These are phyloP conservation scores for Aspergillus nanangensis DNA, from an alignment of 495 filamentous ascomycete genomes.

Conservation along the genomic window DNA sequence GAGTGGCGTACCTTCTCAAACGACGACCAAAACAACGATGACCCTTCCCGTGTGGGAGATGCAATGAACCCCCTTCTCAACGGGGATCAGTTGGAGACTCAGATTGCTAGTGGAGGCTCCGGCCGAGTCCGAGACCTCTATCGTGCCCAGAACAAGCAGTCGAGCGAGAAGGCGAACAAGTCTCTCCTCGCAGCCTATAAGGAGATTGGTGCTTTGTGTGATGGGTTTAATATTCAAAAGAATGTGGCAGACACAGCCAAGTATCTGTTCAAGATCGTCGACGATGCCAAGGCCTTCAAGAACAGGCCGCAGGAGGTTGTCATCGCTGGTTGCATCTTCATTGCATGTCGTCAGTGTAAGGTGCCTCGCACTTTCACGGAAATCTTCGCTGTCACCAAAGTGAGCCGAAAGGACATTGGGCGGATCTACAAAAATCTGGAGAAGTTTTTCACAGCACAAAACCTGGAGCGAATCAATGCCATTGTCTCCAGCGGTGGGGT, in stretches of 20 bases:
- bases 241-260: constrained; percentile 82
- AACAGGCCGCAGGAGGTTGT: constrained; percentile 92
- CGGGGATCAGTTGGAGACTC: constrained; percentile 87
- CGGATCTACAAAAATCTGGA: constrained; percentile 90
- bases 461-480: constrained; percentile 47
- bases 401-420: constrained; percentile 95
- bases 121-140: constrained; percentile 72
- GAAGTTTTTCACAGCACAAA: constrained; percentile 69
- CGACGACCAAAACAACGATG: constrained; percentile 92
- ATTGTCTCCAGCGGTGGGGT: constrained; percentile 44
- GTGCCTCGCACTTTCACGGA: constrained; percentile 89
- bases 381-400: constrained; percentile 86
- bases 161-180: constrained; percentile 84
- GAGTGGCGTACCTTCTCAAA: constrained; percentile 99
- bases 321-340: constrained; percentile 94
- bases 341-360: constrained; percentile 86
- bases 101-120: constrained; percentile 75
- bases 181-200: constrained; percentile 75
- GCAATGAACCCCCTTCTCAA: constrained; percentile 81
- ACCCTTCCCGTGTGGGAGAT: constrained; percentile 96
- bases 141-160: constrained; percentile 78
- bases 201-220: constrained; percentile 84
- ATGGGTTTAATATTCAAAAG: constrained; percentile 74
- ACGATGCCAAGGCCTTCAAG: constrained; percentile 89
- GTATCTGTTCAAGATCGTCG: constrained; percentile 87